These are phyloP conservation scores for Xerophyta viscosa DNA, from an alignment of 106 monocot species.

Conservation along the genomic window DNA sequence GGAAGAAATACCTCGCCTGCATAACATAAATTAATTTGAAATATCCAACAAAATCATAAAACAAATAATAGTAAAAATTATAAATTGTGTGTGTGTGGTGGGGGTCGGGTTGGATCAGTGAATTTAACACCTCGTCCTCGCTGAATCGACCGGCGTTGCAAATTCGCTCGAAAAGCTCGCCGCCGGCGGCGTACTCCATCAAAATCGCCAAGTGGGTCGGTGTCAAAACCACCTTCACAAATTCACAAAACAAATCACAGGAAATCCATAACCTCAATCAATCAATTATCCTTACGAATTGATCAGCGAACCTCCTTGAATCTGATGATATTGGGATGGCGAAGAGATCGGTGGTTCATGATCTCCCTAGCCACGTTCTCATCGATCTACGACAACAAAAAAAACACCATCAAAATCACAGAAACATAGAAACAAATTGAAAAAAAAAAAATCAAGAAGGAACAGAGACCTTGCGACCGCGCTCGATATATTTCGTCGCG, in stretches of 20 bases:
- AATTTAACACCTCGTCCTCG: conserved; percentile 61
- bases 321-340: conserved; percentile 92
- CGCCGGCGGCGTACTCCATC: conserved; percentile 94
- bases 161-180: conserved; percentile 93
- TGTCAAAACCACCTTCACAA: conserved; percentile 69
- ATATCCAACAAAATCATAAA: too few species aligned
- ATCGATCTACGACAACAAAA: conserved; percentile 55
- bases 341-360: conserved; percentile 78
- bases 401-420: conserved; percentile 2
- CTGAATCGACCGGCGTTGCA: conserved; percentile 76
- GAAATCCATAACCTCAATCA: not conserved
- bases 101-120: not conserved
- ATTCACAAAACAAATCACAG: conserved; percentile 1
- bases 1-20: conserved; percentile 97
- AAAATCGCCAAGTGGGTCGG: conserved; percentile 83
- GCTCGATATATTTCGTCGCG: conserved; percentile 93
- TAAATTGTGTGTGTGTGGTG: too few species aligned
- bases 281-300: too few species aligned
- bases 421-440: not conserved
- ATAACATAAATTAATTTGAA: conserved; percentile 5
- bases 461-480: conserved; percentile 74
- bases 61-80: not conserved
- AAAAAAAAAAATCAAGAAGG: not conserved
- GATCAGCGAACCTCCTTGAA: conserved; percentile 65
- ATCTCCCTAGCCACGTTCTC: conserved; percentile 95